Evolutionary conservation across 768 basidiomycete genomes (phyloP).

Genomic region (Lyophyllum shimeji): DNA sequence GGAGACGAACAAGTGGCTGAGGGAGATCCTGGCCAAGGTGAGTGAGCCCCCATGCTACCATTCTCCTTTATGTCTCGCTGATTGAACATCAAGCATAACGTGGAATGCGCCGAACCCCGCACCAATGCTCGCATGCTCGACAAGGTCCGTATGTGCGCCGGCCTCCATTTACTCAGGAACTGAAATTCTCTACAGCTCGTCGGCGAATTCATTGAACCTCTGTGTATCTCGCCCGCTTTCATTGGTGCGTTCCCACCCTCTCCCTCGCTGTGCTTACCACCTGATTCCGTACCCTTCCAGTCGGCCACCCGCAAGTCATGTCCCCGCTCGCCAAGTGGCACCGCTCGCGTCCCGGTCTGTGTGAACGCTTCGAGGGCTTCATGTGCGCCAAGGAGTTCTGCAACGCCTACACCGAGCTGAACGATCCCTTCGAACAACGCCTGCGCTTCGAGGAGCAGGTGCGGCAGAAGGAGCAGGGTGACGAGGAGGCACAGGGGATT

Average conservation of each 20-base stretch:
- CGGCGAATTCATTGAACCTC: constrained; percentile 95
- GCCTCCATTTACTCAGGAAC: neutral
- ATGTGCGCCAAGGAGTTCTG: constrained; percentile 98
- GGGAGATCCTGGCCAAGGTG: constrained; percentile 84
- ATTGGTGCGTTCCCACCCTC: constrained; percentile 55
- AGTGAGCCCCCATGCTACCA: constrained; percentile 41
- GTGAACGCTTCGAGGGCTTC: constrained; percentile 99
- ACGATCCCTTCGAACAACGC: constrained; percentile 97
- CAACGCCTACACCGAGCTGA: constrained; percentile 99
- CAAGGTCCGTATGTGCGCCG: constrained; percentile 53
- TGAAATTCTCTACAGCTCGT: constrained; percentile 62
- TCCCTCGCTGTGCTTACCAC: neutral
- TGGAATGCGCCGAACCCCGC: constrained; percentile 94
- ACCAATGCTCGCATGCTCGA: constrained; percentile 94
- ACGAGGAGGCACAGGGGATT: constrained; percentile 96
- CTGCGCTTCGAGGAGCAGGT: constrained; percentile 94
- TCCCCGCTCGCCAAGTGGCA: constrained; percentile 99
- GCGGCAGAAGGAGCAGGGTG: constrained; percentile 93
- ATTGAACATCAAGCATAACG: constrained; percentile 66
- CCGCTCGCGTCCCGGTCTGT: constrained; percentile 93
- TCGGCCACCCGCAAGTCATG: constrained; percentile 99
- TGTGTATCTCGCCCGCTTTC: constrained; percentile 95
- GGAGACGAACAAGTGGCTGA: constrained; percentile 86
- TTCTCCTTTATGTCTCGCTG: neutral
- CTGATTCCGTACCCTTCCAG: constrained; percentile 34